Conservation (phyloP, 495 filamentous ascomycete genomes). For the Trichocladium antarcticum region DNA sequence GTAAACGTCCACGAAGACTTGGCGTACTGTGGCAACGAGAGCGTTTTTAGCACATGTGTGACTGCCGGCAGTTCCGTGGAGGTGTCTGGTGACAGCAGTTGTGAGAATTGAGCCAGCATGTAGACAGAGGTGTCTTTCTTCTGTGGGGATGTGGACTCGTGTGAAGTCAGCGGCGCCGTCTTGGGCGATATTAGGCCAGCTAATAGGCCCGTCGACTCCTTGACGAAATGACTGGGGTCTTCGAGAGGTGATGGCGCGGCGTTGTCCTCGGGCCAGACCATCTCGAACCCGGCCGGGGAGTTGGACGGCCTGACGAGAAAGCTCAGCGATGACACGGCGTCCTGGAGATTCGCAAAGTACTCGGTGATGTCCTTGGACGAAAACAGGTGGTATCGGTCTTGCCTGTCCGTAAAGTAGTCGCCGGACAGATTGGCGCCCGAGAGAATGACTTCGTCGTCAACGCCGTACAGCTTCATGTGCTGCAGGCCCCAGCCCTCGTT, state of each 20-base stretch:
- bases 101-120: constrained; percentile 74
- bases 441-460: constrained; percentile 92
- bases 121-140: constrained; percentile 64
- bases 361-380: constrained; percentile 63
- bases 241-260: constrained; percentile 58
- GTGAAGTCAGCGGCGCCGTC: constrained; percentile 11
- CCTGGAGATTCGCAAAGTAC: constrained; percentile 69
- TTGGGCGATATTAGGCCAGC: constrained; percentile 47
- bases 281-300: constrained; percentile 49
- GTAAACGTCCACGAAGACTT: constrained; percentile 86
- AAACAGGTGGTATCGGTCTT: constrained; percentile 92
- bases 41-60: constrained; percentile 54
- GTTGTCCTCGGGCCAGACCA: constrained; percentile 74
- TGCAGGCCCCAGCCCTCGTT: constrained; percentile 98
- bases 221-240: constrained; percentile 54
- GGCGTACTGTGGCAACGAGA: constrained; percentile 49
- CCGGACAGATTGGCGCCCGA: constrained; percentile 88
- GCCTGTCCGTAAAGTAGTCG: constrained; percentile 93
- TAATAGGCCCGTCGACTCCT: constrained; percentile 54
- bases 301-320: constrained; percentile 61
- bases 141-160: constrained; percentile 10
- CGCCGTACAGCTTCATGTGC: constrained; percentile 97
- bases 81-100: constrained; percentile 62
- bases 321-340: constrained; percentile 66
- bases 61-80: constrained; percentile 84